phyloP scores from a whole-genome alignment of 2,329 filamentous ascomycete species.

The Botrytis porri region DNA sequence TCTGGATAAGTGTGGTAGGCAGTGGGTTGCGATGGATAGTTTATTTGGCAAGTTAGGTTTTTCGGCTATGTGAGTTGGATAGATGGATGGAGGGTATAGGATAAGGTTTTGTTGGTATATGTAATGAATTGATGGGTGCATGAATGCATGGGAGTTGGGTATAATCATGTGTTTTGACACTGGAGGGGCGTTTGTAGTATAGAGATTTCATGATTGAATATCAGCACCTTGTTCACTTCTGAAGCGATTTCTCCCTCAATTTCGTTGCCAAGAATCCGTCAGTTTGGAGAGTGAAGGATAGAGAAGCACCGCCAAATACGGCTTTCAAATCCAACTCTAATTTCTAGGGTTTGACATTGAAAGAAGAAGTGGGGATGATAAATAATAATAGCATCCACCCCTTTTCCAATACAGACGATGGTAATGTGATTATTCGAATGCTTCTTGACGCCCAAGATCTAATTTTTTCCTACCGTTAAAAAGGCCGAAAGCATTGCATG shows the following conservation, averaged over 20 bases:
- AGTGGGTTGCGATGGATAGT: slow-evolving; percentile 92
- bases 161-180: background rate
- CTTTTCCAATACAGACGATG: too few relatives aligned
- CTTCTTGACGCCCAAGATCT: too few relatives aligned
- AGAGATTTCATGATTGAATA: background rate
- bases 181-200: background rate
- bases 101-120: background rate
- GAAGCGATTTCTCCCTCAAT: background rate
- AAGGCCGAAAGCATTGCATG: too few relatives aligned
- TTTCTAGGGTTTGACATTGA: too few relatives aligned
- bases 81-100: background rate
- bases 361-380: too few relatives aligned
- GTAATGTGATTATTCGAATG: too few relatives aligned
- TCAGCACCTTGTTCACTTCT: background rate
- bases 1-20: slow-evolving; percentile 82
- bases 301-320: too few relatives aligned
- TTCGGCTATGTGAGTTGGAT: slow-evolving; percentile 20
- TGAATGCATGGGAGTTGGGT: slow-evolving; percentile 2
- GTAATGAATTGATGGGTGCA: slow-evolving; percentile 4
- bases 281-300: too few relatives aligned
- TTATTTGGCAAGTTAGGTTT: slow-evolving; percentile 71
- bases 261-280: too few relatives aligned
- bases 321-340: accelerated
- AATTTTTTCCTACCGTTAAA: too few relatives aligned
- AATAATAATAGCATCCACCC: too few relatives aligned